Base-by-base conservation (phyloP, 1,139 yeast genomes). In the Taphrina flavorubra region DNA sequence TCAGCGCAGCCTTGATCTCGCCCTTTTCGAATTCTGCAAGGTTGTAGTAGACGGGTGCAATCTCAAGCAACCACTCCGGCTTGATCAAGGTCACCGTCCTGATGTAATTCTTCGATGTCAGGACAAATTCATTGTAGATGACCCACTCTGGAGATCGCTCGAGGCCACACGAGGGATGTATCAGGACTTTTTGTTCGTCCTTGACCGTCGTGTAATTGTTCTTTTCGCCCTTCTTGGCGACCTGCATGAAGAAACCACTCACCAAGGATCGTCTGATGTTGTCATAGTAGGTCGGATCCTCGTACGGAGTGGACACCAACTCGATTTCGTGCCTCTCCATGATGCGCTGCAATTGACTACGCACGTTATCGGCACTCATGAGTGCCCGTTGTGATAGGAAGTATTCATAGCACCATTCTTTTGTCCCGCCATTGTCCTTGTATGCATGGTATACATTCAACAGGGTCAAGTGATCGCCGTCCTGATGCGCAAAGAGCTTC, bases 161-260 rank as follows among this genome's bases (percentile, higher is more conserved):
- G 72, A 94, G 80, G 13, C 92, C 97, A 0, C 97, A 90, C 69
- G 95, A 87, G 70, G 99, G 99, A 77, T 94, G 99, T 55, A 94
- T 83, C 74, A 92, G 80, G 16, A 94, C 99, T 72, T 92, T 98
- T 80, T 94, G 99, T 78, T 92, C 92, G 78, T 94, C 99, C 79
- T 92, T 92, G 67, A 92, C 89, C 0, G 99, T 94, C 73, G 89
- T 84, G 78, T 88, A 94, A 76, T 86, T 87, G 64, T 88, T 87
- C 56, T 89, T 88, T 70, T 88, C 84, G 77, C 85, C 87, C 81
- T 86, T 85, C 81, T 92, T 92, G 57, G 98, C 99, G 66, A 90
- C 97, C 81, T 94, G 99, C 98, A 94, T 92, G 82, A 94, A 94
- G 78, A 92, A 92, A 1, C 99, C 99, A n/a, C 92, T 86, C 8